phyloP scores from a whole-genome alignment of 2,329 filamentous ascomycete genomes.

The Zasmidium cellare region DNA sequence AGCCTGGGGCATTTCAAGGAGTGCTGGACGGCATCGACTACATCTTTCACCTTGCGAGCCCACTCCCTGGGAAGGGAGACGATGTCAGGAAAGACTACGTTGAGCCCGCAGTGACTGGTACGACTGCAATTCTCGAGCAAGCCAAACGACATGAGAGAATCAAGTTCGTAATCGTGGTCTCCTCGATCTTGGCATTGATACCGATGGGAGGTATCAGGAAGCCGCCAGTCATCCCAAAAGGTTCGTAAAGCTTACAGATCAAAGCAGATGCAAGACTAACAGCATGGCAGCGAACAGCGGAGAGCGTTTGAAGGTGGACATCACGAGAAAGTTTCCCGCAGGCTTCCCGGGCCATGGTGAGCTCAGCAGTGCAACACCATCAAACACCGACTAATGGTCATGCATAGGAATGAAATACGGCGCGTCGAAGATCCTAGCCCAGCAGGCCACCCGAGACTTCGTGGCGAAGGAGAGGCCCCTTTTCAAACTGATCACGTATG shows the following conservation, averaged over 20 bases:
- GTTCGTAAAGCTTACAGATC: background rate
- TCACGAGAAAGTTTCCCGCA: background rate
- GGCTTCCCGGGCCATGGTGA: conserved; percentile 21
- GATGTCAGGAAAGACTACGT: conserved; percentile 25
- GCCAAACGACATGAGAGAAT: conserved; percentile 26
- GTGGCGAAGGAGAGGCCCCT: conserved; percentile 20
- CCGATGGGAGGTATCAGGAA: conserved; percentile 13
- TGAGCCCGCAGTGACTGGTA: conserved; percentile 32
- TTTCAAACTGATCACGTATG: conserved; percentile 24
- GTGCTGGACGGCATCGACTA: conserved; percentile 27
- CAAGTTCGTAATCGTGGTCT: conserved; percentile 31
- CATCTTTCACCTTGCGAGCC: conserved; percentile 34
- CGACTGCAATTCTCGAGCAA: conserved; percentile 24
- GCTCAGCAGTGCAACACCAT: too few relatives aligned
- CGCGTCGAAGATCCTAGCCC: conserved; percentile 28
- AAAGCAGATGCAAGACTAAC: background rate
- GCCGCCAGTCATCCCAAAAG: background rate
- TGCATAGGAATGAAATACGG: conserved; percentile 8
- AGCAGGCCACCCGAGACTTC: conserved; percentile 29
- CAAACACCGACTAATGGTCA: too few relatives aligned
- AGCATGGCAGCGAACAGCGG: background rate
- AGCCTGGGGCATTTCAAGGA: conserved; percentile 16
- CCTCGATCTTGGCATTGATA: conserved; percentile 21
- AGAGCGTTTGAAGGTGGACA: background rate
- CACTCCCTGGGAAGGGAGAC: conserved; percentile 21